phyloP scores from a whole-genome alignment of 768 basidiomycete genomes.

The Boletus coccyginus region DNA sequence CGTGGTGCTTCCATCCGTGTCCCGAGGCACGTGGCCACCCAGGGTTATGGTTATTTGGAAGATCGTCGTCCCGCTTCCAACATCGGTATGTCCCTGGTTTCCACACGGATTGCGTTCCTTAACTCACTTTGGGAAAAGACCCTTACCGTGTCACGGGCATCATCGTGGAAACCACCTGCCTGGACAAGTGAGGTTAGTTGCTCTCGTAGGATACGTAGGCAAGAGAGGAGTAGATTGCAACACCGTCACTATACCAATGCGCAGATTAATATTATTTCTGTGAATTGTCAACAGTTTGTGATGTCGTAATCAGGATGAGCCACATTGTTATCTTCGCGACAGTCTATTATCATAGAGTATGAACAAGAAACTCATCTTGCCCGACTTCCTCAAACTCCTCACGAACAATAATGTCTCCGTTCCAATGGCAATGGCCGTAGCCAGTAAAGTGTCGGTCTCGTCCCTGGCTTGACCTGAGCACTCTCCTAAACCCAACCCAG shows the following conservation, averaged over 20 bases:
- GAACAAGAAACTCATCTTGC: constrained; percentile 53
- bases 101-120: background rate
- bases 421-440: constrained; percentile 64
- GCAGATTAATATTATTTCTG: constrained; percentile 6
- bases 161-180: constrained; percentile 83
- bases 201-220: constrained; percentile 7
- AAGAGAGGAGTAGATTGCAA: constrained; percentile 10
- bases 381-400: constrained; percentile 64
- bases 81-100: constrained; percentile 57
- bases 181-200: constrained; percentile 49
- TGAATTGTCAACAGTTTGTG: background rate
- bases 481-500: constrained; percentile 37
- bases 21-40: constrained; percentile 86
- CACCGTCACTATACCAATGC: constrained; percentile 22
- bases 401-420: constrained; percentile 56
- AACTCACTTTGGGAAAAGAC: constrained; percentile 45
- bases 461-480: background rate
- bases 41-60: constrained; percentile 95
- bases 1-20: constrained; percentile 97
- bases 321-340: background rate
- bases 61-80: constrained; percentile 98
- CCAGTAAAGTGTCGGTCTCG: constrained; percentile 61
- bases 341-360: background rate
- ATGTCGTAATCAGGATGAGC: background rate
- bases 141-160: constrained; percentile 93